Percentiles rank a stretch among this genome's conserved stretches.
Conservation (phyloP, 768 basidiomycete species). For the Hemileccinum rubropunctum region DNA sequence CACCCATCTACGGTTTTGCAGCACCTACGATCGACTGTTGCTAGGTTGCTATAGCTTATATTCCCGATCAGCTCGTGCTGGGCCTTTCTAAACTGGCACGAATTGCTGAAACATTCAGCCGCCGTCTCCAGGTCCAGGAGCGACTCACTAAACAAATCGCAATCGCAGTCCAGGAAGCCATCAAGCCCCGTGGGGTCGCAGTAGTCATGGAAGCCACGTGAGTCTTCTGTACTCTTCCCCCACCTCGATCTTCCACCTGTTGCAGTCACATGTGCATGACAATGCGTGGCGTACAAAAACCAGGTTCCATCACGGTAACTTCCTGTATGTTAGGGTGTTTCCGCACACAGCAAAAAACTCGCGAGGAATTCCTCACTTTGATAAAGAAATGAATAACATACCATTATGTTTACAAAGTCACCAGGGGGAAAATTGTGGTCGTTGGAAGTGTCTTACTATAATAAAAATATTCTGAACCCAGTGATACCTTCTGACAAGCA, state of each 20-base stretch:
- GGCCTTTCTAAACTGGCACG: conserved; percentile 95
- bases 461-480: no score
- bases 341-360: conserved; percentile 96
- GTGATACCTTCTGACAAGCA: no score
- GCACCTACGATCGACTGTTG: conserved; percentile 20
- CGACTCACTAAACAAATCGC: conserved; percentile 97
- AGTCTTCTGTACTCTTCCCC: conserved; percentile 32
- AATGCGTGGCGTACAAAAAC: conserved; percentile 99
- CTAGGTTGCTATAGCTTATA: conserved; percentile 96
- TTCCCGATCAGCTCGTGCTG: conserved; percentile 91
- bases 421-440: no score
- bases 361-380: conserved; percentile 92
- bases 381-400: conserved; percentile 47
- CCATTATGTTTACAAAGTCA: no score
- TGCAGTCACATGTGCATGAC: conserved; percentile 96
- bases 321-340: conserved; percentile 99
- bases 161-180: conserved; percentile 96
- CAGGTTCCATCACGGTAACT: conserved; percentile 91
- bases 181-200: conserved; percentile 95
- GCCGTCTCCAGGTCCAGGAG: conserved; percentile 96
- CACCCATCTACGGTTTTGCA: conserved; percentile 13
- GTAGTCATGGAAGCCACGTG: conserved; percentile 99
- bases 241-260: conserved; percentile 8
- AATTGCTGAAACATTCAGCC: conserved; percentile 95
- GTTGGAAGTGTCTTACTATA: no score